These are phyloP conservation scores for Cercospora berteroae DNA, from an alignment of 2,329 filamentous ascomycete species.

Conservation along the genomic window DNA sequence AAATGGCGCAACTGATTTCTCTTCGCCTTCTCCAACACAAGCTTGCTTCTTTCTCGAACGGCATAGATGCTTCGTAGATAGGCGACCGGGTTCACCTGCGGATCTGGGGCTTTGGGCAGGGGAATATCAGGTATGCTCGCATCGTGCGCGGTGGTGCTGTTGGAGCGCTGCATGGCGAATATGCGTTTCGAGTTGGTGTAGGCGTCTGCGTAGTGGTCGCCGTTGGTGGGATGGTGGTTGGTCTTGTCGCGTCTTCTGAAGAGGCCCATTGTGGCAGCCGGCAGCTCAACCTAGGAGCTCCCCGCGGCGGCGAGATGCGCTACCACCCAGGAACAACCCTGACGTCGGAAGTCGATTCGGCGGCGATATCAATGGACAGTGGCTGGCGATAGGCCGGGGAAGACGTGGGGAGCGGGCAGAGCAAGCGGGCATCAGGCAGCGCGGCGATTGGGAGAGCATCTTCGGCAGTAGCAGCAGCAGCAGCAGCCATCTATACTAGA, in stretches of 20 bases:
- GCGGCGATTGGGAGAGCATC: background rate
- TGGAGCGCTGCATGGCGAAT: constrained; percentile 30
- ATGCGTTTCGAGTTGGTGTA: constrained; percentile 25
- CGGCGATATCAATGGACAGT: background rate
- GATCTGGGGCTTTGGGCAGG: constrained; percentile 82
- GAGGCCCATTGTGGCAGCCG: constrained; percentile 47
- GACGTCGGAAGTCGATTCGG: background rate
- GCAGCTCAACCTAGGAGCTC: constrained; percentile 10
- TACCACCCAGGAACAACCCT: constrained; percentile 1
- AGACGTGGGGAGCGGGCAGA: background rate
- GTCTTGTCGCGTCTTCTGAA: constrained; percentile 52
- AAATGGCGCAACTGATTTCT: constrained; percentile 80
- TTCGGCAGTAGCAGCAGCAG: background rate
- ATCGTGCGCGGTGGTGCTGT: constrained; percentile 44
- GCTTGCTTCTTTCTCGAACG: constrained; percentile 73
- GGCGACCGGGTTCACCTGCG: constrained; percentile 79
- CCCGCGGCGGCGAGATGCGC: constrained; percentile 13
- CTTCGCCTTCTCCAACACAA: constrained; percentile 74
- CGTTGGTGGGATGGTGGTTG: constrained; percentile 19
- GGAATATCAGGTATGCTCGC: constrained; percentile 62
- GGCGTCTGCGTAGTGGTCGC: constrained; percentile 24
- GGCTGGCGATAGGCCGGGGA: constrained; percentile 5
- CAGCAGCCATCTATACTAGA: background rate
- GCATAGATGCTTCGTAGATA: constrained; percentile 89
- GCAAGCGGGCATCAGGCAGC: background rate